Evolutionary conservation across 768 basidiomycete species (phyloP), one percentile per base, ranked within the genome.

Genomic region (Chalciporus sphaerocephalus): DNA sequence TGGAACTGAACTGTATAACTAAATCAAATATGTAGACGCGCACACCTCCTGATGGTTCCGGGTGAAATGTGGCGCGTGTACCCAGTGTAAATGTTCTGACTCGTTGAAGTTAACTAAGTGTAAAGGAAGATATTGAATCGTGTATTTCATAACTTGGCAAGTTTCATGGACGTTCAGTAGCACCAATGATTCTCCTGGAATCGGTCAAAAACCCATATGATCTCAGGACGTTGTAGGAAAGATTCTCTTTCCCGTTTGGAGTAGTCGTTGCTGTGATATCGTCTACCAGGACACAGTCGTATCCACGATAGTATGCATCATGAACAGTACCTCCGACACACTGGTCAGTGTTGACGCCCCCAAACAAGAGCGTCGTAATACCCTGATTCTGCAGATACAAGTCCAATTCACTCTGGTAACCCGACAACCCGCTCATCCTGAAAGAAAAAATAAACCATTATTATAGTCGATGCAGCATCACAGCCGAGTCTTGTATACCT

Each of bases 331-430:
- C 83, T 10, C 74, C 64, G 21, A 85, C 83, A 51, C 84, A 84
- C 80, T 83, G 80, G 54, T 83, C 81, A 6, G 83, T 69, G 55
- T 84, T 85, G 15, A 85, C 83, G 23, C 82, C 83, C 23, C 77
- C 74, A 44, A 85, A 78, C 50, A 85, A 64, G 24, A 84, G 64
- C 1, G 79, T 82, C 9, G 69, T 79, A 46, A 84, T 74, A 30
- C 83, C 81, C 36, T 79, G 75, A 55, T 83, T 79, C 46, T 78
- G 68, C 33, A 85, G 72, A 57, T 79, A 83, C 28, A 83, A 61
- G 55, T 83, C 81, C 42, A 85, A 63, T 11, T 76, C 70, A n/a
- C 74, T 73, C 54, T 83, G 80, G 40, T 75, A 74, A 11, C 80
- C 81, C 82, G 80, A 85, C 17, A 85, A 52, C 12, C 74, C 83